Evolutionary conservation across 1,284 basidiomycete genomes (phyloP).

Genomic region (Sporisorium exsertum): DNA sequence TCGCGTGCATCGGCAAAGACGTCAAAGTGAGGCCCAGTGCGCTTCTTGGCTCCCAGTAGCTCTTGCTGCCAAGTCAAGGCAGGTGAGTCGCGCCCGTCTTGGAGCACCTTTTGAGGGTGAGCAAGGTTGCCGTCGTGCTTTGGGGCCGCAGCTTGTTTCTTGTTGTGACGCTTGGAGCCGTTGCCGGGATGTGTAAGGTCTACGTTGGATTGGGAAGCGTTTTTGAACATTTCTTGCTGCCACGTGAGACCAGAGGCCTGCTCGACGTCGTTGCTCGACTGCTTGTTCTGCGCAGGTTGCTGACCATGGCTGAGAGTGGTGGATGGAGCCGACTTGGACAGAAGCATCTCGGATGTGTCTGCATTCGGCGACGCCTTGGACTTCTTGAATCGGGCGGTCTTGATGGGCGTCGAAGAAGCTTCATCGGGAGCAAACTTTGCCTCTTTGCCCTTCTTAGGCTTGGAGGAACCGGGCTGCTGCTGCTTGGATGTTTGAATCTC

Average conservation of each 20-base stretch:
- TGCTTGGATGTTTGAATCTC: conserved; percentile 43
- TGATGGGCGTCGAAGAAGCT: conserved; percentile 34
- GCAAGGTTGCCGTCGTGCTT: conserved; percentile 53
- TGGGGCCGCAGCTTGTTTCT: conserved; percentile 14
- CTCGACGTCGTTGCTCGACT: conserved; percentile 10
- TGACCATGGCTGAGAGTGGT: conserved; percentile 24
- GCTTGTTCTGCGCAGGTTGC: conserved; percentile 17
- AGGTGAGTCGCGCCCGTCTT: conserved; percentile 44
- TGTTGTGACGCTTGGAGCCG: conserved; percentile 25
- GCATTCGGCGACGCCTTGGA: conserved; percentile 36
- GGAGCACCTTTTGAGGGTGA: conserved; percentile 38
- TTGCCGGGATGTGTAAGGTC: conserved; percentile 30
- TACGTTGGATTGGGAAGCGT: conserved; percentile 22
- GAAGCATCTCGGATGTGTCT: conserved; percentile 37
- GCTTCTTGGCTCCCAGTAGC: conserved; percentile 51
- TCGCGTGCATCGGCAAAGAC: conserved; percentile 61
- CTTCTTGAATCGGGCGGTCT: conserved; percentile 35
- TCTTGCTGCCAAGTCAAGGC: conserved; percentile 61
- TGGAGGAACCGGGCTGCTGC: conserved; percentile 13
- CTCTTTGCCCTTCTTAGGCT: conserved; percentile 45
- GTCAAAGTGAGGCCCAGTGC: conserved; percentile 52
- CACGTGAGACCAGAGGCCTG: conserved; percentile 47
- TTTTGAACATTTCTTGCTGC: conserved; percentile 57
- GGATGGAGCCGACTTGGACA: conserved; percentile 50
- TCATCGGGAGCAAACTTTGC: conserved; percentile 35